These are phyloP conservation scores for Saccharomycopsis fodiens DNA, from an alignment of 805 yeast species.

Conservation along the genomic window DNA sequence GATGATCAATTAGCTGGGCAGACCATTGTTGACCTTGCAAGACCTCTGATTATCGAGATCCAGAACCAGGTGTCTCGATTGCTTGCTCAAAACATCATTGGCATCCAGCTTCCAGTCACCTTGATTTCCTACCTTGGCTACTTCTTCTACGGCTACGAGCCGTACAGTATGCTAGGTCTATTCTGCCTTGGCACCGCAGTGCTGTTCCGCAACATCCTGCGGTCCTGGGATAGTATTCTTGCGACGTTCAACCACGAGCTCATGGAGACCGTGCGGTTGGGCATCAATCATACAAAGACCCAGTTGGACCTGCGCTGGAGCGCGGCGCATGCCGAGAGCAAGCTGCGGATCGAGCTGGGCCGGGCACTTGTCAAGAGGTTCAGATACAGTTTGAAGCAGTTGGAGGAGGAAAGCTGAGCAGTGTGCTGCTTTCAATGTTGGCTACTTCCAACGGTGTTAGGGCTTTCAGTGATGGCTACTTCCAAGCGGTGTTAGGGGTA, in stretches of 20 bases:
- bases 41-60: conserved; percentile 10
- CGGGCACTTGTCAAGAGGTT: conserved; percentile 3
- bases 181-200: conserved; percentile 13
- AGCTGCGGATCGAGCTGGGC: not conserved
- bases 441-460: too few relatives aligned
- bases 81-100: conserved; percentile 15
- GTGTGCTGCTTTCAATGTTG: too few relatives aligned
- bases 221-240: conserved; percentile 10
- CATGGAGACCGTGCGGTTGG: conserved; percentile 3
- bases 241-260: conserved; percentile 7
- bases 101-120: conserved; percentile 16
- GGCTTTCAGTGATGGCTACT: too few relatives aligned
- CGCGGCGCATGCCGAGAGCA: not conserved
- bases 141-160: conserved; percentile 15
- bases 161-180: conserved; percentile 11
- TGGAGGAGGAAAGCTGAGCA: too few relatives aligned
- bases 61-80: conserved; percentile 10
- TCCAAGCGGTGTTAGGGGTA: too few relatives aligned
- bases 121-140: conserved; percentile 11
- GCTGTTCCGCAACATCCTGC: conserved; percentile 13
- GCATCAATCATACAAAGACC: conserved; percentile 7
- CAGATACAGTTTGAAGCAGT: conserved; percentile 7
- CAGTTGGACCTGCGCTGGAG: conserved; percentile 8
- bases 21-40: not conserved
- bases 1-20: not conserved